Evolutionary conservation across 2,329 filamentous ascomycete species (phyloP).

Genomic region (Epichloe hybrida): DNA sequence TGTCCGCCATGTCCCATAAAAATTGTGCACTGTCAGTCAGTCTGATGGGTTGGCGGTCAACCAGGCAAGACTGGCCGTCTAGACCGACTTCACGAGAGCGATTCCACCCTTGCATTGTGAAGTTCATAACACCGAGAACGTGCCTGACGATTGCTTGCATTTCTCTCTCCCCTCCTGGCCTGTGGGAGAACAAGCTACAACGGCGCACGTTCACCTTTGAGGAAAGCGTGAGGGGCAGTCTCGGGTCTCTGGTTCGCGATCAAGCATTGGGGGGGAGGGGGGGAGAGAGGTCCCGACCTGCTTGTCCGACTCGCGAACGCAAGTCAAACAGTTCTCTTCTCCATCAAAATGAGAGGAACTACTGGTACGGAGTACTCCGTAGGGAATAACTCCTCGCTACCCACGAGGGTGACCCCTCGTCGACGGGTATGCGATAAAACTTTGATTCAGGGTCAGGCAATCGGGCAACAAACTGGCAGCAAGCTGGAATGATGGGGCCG

Average conservation of each 20-base stretch:
- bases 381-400: not conserved
- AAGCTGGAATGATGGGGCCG: slow-evolving; percentile 5
- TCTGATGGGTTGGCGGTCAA: slow-evolving; percentile 1
- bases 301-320: slow-evolving; percentile 2
- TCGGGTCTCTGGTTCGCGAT: not conserved
- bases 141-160: not conserved
- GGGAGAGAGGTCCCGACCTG: not conserved
- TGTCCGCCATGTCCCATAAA: slow-evolving; percentile 2
- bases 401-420: not conserved
- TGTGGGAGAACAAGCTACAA: not conserved
- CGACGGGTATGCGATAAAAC: not conserved
- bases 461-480: not conserved
- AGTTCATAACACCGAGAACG: not conserved
- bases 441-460: not conserved
- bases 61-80: not conserved
- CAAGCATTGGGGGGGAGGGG: not conserved
- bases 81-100: not conserved
- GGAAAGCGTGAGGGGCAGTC: not conserved
- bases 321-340: slow-evolving; percentile 1
- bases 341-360: not conserved
- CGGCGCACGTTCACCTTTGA: not conserved
- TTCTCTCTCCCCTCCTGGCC: not conserved
- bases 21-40: not conserved
- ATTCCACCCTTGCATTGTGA: not conserved
- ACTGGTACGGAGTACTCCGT: not conserved